Percentiles rank a stretch among this genome's conserved stretches.
These are phyloP conservation scores for Calonectria pseudoturangicola DNA, from an alignment of 2,329 filamentous ascomycete genomes.

Conservation along the genomic window DNA sequence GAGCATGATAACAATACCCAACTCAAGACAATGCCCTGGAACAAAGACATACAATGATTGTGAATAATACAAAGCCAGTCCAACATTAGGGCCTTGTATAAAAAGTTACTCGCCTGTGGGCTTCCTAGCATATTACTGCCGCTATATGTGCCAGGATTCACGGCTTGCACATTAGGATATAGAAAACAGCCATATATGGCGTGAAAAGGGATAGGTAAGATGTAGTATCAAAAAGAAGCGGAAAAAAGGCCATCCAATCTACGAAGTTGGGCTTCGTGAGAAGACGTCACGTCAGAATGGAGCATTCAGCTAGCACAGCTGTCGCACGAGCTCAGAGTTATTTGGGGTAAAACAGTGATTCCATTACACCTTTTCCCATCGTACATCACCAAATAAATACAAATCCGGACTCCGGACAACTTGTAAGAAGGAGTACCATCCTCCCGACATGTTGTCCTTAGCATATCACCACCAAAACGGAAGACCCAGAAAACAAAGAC, in stretches of 20 bases:
- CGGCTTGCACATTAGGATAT: too few relatives aligned
- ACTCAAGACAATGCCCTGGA: too few relatives aligned
- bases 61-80: too few relatives aligned
- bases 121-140: too few relatives aligned
- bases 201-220: too few relatives aligned
- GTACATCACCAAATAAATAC: conserved; percentile 11
- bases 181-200: too few relatives aligned
- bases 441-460: background rate
- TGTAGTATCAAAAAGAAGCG: background rate
- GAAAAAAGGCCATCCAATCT: too few relatives aligned
- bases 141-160: too few relatives aligned
- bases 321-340: background rate
- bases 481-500: background rate
- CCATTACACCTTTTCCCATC: conserved; percentile 7
- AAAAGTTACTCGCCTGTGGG: too few relatives aligned
- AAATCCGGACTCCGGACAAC: background rate
- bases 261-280: background rate
- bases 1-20: too few relatives aligned
- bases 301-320: background rate
- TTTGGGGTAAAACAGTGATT: background rate
- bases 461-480: background rate
- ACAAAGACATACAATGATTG: too few relatives aligned
- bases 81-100: too few relatives aligned
- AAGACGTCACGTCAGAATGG: background rate
- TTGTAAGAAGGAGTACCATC: background rate